Conservation (phyloP, 1,284 basidiomycete species). For the Inonotus obliquus region DNA sequence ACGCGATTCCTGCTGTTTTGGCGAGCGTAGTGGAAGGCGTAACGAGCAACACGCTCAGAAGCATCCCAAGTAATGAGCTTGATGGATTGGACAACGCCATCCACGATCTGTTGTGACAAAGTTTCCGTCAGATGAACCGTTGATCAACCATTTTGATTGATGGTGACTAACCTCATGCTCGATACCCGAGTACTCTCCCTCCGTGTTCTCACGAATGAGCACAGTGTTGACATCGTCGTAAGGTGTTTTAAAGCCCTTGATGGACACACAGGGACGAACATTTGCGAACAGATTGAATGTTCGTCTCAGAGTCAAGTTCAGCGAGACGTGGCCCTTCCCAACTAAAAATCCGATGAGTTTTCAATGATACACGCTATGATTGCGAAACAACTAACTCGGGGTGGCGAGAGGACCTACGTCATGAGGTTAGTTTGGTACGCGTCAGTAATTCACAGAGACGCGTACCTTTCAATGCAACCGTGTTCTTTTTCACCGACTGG, state of each 20-base stretch:
- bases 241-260: slow-evolving; percentile 96
- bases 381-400: slow-evolving; percentile 60
- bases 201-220: slow-evolving; percentile 98
- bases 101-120: slow-evolving; percentile 62
- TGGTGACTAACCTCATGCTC: slow-evolving; percentile 78
- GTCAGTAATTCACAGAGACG: slow-evolving; percentile 3
- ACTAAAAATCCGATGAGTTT: slow-evolving; percentile 45
- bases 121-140: slow-evolving; percentile 15
- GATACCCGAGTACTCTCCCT: slow-evolving; percentile 99
- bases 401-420: slow-evolving; percentile 83
- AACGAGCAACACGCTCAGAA: slow-evolving; percentile 96
- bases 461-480: slow-evolving; percentile 93
- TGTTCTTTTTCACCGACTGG: slow-evolving; percentile 92
- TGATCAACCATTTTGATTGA: slow-evolving; percentile 3
- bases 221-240: slow-evolving; percentile 99
- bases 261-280: slow-evolving; percentile 94
- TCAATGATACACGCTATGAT: neutral
- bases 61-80: slow-evolving; percentile 99
- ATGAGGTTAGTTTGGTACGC: neutral
- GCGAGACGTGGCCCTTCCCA: slow-evolving; percentile 97
- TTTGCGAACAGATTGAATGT: slow-evolving; percentile 99
- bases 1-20: slow-evolving; percentile 87
- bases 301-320: slow-evolving; percentile 94
- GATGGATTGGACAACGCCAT: slow-evolving; percentile 99
- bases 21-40: slow-evolving; percentile 97